A percentile compares a stretch with the other conserved stretches of the same genome.
Conservation (phyloP, 495 filamentous ascomycete species). For the Aspergillus affinis region DNA sequence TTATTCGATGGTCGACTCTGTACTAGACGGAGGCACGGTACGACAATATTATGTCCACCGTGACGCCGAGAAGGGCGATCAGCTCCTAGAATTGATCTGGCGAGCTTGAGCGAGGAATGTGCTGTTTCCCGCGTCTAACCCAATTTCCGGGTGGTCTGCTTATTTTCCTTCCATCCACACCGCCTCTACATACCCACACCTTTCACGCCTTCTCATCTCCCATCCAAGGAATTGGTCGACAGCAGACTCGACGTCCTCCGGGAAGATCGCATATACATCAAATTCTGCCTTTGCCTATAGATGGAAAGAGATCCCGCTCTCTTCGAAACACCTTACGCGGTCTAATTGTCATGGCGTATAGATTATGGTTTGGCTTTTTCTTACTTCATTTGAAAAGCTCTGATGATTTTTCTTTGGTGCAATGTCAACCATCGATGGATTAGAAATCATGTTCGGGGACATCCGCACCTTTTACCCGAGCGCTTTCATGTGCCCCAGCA, state of each 20-base stretch:
- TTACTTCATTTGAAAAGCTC: neutral
- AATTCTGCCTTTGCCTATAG: conserved; percentile 9
- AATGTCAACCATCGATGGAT: conserved; percentile 8
- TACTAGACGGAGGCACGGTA: conserved; percentile 31
- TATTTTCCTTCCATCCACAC: neutral
- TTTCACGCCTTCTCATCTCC: neutral
- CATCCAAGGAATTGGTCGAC: neutral
- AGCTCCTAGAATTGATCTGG: conserved; percentile 45
- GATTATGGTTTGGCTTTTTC: conserved; percentile 19
- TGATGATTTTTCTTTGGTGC: conserved; percentile 16
- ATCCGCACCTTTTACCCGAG: conserved; percentile 1
- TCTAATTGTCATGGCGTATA: conserved; percentile 22
- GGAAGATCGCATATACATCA: neutral
- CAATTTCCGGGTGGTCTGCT: neutral
- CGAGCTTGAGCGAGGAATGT: conserved; percentile 26
- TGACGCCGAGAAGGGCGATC: conserved; percentile 33
- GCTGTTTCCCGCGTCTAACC: conserved; percentile 2
- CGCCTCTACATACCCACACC: neutral
- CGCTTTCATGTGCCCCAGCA: neutral
- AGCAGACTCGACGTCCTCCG: neutral
- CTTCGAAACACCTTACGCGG: conserved; percentile 5
- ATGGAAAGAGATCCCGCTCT: conserved; percentile 3
- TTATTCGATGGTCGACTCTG: conserved; percentile 34
- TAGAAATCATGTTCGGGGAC: conserved; percentile 4
- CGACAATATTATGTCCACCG: conserved; percentile 45